A percentile compares a stretch with the other conserved stretches of the same genome.
Conservation (phyloP, 2,329 filamentous ascomycete genomes). For the Eutypella sp. region DNA sequence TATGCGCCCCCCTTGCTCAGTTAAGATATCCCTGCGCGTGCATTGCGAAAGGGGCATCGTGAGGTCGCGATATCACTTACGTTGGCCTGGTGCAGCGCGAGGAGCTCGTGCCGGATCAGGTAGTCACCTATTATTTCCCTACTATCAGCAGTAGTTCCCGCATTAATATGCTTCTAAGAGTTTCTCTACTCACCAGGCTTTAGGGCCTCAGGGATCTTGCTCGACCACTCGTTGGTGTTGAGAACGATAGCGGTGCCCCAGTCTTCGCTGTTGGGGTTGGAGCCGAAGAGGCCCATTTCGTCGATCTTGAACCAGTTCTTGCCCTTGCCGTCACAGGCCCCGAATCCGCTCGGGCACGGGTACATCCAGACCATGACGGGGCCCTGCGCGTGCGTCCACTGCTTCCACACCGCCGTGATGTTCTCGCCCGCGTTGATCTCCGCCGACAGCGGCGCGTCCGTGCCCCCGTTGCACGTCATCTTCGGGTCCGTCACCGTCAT, state of each 20-base stretch:
- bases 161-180: too few relatives aligned
- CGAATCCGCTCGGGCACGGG: slow-evolving; percentile 45
- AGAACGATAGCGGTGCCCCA: slow-evolving; percentile 45
- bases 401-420: slow-evolving; percentile 46
- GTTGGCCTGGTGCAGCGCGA: slow-evolving; percentile 51
- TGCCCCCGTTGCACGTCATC: slow-evolving; percentile 53
- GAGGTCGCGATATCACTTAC: slow-evolving; percentile 22
- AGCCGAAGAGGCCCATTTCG: slow-evolving; percentile 44
- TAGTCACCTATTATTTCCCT: slow-evolving; percentile 37
- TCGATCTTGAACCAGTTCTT: slow-evolving; percentile 57
- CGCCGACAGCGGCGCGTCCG: slow-evolving; percentile 39
- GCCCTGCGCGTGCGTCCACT: slow-evolving; percentile 55
- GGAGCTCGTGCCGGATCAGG: slow-evolving; percentile 51
- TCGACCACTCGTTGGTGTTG: slow-evolving; percentile 42
- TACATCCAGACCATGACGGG: slow-evolving; percentile 56
- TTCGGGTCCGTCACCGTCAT: slow-evolving; percentile 41
- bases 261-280: slow-evolving; percentile 36
- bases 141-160: too few relatives aligned
- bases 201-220: slow-evolving; percentile 43
- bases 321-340: slow-evolving; percentile 45
- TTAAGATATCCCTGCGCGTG: too few relatives aligned
- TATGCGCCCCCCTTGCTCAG: too few relatives aligned
- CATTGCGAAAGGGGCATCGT: too few relatives aligned
- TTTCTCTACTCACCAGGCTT: slow-evolving; percentile 35
- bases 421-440: slow-evolving; percentile 41